These are phyloP conservation scores for Mycena sp. DNA, from an alignment of 1,284 basidiomycete genomes.

Conservation along the genomic window DNA sequence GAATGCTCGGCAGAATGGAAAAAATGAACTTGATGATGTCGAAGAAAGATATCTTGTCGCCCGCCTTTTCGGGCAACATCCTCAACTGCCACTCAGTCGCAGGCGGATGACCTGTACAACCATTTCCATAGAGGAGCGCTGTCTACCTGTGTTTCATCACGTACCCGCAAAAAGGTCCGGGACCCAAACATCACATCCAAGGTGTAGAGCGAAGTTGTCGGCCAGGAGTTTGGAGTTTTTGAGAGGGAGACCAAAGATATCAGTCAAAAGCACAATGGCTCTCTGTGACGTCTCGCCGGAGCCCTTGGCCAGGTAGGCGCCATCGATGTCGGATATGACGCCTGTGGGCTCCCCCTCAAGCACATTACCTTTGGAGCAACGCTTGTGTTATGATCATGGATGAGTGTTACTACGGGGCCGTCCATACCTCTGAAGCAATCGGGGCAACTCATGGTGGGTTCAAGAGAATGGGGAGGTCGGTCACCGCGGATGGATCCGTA, in stretches of 20 bases:
- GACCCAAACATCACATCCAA: constrained; percentile 62
- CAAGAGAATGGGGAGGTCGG: neutral
- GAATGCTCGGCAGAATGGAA: constrained; percentile 36
- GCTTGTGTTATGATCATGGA: no score
- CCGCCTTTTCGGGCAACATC: constrained; percentile 45
- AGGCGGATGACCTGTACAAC: constrained; percentile 44
- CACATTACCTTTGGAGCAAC: constrained; percentile 37
- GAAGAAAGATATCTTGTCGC: constrained; percentile 37
- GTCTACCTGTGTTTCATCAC: constrained; percentile 25
- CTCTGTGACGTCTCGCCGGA: constrained; percentile 31
- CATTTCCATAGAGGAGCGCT: neutral
- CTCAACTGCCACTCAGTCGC: constrained; percentile 42
- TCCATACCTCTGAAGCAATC: constrained; percentile 43
- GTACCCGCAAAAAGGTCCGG: constrained; percentile 57
- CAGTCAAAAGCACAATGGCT: constrained; percentile 60
- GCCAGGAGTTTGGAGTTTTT: constrained; percentile 64
- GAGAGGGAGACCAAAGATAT: constrained; percentile 60
- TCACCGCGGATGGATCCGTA: no score
- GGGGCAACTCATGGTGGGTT: constrained; percentile 45
- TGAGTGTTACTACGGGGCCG: no score
- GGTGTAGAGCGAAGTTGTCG: constrained; percentile 55
- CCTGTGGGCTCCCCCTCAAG: constrained; percentile 52
- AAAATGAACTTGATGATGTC: constrained; percentile 37
- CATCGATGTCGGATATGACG: constrained; percentile 36
- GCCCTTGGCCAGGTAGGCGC: constrained; percentile 45